phyloP scores from a whole-genome alignment of 2,329 filamentous ascomycete genomes.

The Colletotrichum orbiculare region DNA sequence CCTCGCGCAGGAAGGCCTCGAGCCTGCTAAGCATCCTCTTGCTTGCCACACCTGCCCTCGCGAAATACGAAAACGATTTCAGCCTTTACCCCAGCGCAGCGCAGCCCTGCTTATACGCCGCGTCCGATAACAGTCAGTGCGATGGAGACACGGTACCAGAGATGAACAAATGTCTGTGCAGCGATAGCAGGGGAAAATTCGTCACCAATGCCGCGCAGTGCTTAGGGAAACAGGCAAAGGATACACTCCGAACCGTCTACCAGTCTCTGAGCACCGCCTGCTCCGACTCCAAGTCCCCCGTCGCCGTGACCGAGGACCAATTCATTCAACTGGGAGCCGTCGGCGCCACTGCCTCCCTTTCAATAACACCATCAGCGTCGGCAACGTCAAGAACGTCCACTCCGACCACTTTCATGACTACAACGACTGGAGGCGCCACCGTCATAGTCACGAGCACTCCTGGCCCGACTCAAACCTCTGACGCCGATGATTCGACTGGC shows the following conservation, averaged over 20 bases:
- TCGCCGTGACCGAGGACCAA: conserved; percentile 53
- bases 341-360: conserved; percentile 33
- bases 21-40: conserved; percentile 42
- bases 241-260: conserved; percentile 56
- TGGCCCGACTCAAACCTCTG: neutral
- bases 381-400: conserved; percentile 36
- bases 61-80: conserved; percentile 53
- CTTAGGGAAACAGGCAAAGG: conserved; percentile 49
- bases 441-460: conserved; percentile 23
- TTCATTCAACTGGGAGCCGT: conserved; percentile 48
- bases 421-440: conserved; percentile 26
- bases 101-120: conserved; percentile 55
- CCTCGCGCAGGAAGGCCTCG: conserved; percentile 18
- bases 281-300: conserved; percentile 53
- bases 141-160: conserved; percentile 49
- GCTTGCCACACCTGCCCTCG: conserved; percentile 36
- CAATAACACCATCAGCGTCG: conserved; percentile 37
- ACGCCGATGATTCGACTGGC: conserved; percentile 19
- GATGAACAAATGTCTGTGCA: conserved; percentile 63
- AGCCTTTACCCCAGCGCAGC: conserved; percentile 53
- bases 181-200: conserved; percentile 58
- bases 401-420: conserved; percentile 30
- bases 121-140: conserved; percentile 55
- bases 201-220: conserved; percentile 59
- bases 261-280: conserved; percentile 57